A percentile compares a stretch with the other conserved stretches of the same genome.
Conservation (phyloP, 257 asterid genomes). For the Solanum etuberosum region DNA sequence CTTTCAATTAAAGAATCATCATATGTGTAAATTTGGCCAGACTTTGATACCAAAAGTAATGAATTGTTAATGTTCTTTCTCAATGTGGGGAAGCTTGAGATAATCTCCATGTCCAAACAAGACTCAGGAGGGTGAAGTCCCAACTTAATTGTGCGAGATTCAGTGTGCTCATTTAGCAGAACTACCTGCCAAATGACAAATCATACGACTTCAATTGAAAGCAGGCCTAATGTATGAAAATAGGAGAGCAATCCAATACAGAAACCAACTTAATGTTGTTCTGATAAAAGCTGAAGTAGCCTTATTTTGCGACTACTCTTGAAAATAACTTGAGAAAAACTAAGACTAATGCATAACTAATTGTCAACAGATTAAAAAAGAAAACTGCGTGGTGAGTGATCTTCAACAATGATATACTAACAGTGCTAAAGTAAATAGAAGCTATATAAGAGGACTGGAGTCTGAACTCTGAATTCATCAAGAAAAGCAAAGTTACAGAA, state of each 20-base stretch:
- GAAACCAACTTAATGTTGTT: not conserved
- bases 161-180: conserved; percentile 64
- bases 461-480: not conserved
- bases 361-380: not conserved
- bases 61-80: conserved; percentile 36
- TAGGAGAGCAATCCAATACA: not conserved
- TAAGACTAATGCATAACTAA: not conserved
- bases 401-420: not conserved
- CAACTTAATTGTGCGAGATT: conserved; percentile 67
- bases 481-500: not conserved
- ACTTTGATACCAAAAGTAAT: conserved; percentile 65
- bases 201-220: not conserved
- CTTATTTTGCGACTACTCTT: not conserved
- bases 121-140: conserved; percentile 62
- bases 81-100: conserved; percentile 40
- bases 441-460: not conserved
- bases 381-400: not conserved
- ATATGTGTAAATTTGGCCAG: conserved; percentile 48
- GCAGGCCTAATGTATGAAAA: not conserved
- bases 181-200: conserved; percentile 56
- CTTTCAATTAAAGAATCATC: conserved; percentile 65
- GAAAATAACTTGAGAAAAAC: not conserved
- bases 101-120: conserved; percentile 52
- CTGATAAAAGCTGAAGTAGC: not conserved
- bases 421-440: not conserved